Evolutionary conservation across 75 land plant species (phyloP), one percentile per base, ranked within the genome.

Genomic region (Pinus tabuliformis): DNA sequence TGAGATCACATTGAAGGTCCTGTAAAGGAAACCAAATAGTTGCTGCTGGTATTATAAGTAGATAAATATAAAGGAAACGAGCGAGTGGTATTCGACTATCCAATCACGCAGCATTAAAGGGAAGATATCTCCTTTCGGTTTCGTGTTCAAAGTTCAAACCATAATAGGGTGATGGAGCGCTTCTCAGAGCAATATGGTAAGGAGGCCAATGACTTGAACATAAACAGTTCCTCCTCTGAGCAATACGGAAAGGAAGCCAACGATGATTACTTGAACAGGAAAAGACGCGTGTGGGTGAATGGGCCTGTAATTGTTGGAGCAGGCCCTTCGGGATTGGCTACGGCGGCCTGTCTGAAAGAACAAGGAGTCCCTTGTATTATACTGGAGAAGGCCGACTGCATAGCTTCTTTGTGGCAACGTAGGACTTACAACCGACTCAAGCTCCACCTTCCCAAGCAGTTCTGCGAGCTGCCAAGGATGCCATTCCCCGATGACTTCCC

Each of bases 251-350:
- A 73, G 58, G 74, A 73, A 36, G 58, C 74, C 6, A 73, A 73
- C 18, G 74, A 73, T 28, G 36, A 26, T 3, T 73, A 56, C 3
- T 22, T 73, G 74, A 73, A 73, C 58, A 60, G 6, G 36, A 73
- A 73, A 18, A 73, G 76, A 33, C 74, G 79, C 58, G 68, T 83
- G 21, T 78, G 78, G 77, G 86, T 85, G 18, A 74, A 87, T 36
- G 93, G 95, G 9, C 96, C 89, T 11, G 80, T 95, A 54, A 89
- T 95, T 24, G 89, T 89, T 3, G 91, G 91, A 2, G 91, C 86
- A 59, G 90, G 91, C 13, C 91, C 91, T 9, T 81, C 87, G 8
- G 91, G 91, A 1, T 64, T 89, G 22, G 91, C 91, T 3, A 81
- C 83, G 9, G 89, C 78, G 5, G 91, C 91, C 9, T 87, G 90